Percentiles rank a stretch among this genome's conserved stretches.
Conservation (phyloP, 805 yeast genomes). For the Vanderwaltozyma polyspora region DNA sequence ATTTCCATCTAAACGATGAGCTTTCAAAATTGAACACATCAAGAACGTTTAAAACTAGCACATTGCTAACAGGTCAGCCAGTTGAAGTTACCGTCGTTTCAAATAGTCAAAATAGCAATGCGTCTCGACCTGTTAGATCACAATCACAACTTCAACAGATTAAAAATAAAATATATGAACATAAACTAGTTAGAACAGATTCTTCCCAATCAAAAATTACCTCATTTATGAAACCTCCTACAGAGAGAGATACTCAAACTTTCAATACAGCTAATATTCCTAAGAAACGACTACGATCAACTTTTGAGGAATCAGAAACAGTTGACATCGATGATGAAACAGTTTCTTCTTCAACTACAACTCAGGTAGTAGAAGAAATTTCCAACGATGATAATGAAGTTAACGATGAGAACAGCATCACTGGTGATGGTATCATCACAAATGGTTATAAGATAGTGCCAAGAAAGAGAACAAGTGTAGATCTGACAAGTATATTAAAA, state of each 20-base stretch:
- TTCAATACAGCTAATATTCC: not conserved
- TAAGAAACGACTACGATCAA: not conserved
- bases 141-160: too few species aligned
- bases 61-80: conserved; percentile 30
- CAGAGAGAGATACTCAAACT: not conserved
- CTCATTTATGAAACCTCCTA: conserved; percentile 10
- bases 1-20: conserved; percentile 36
- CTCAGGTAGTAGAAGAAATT: not conserved
- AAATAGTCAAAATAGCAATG: not conserved
- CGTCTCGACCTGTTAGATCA: too few species aligned
- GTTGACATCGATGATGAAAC: not conserved
- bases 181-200: conserved; percentile 27
- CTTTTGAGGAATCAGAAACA: not conserved
- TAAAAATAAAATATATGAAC: conserved; percentile 22
- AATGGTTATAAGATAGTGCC: conserved; percentile 10
- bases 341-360: not conserved
- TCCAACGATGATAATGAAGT: not conserved
- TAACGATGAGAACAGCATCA: not conserved
- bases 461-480: conserved; percentile 32
- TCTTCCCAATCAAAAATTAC: conserved; percentile 25
- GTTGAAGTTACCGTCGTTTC: not conserved
- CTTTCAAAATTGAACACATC: conserved; percentile 53
- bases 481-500: conserved; percentile 46
- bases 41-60: conserved; percentile 58
- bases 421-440: not conserved